A percentile compares a stretch with the other conserved stretches of the same genome.
Conservation (phyloP, 2,329 filamentous ascomycete species). For the Bipolaris sorokiniana region DNA sequence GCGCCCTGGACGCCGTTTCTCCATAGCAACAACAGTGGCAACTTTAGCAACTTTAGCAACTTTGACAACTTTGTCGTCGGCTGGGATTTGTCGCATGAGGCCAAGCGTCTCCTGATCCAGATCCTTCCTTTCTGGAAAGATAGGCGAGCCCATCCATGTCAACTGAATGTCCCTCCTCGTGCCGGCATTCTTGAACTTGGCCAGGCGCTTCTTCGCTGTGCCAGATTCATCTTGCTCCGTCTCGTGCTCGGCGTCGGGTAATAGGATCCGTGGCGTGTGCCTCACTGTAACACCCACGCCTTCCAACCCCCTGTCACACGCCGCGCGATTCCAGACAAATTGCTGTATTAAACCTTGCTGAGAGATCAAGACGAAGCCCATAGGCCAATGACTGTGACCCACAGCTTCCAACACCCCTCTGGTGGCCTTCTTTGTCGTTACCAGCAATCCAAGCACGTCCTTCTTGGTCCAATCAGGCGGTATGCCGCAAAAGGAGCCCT, state of each 20-base stretch:
- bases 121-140: constrained; percentile 36
- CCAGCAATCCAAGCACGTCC: constrained; percentile 71
- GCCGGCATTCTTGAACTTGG: constrained; percentile 27
- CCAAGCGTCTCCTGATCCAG: constrained; percentile 33
- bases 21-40: background rate
- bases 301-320: constrained; percentile 67
- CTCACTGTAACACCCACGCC: constrained; percentile 53
- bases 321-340: constrained; percentile 74
- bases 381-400: constrained; percentile 68
- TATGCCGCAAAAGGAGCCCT: constrained; percentile 76
- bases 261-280: constrained; percentile 31
- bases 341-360: constrained; percentile 66
- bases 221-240: constrained; percentile 6
- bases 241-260: constrained; percentile 11
- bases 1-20: background rate
- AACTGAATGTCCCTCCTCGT: constrained; percentile 44
- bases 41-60: background rate
- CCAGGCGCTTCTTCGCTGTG: constrained; percentile 8
- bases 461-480: constrained; percentile 73
- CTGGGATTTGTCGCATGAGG: constrained; percentile 8
- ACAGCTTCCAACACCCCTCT: constrained; percentile 79
- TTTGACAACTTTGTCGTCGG: background rate
- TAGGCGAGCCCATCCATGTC: constrained; percentile 48
- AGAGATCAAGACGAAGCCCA: constrained; percentile 72
- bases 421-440: constrained; percentile 72